Evolutionary conservation across 2,329 filamentous ascomycete species (phyloP), one percentile per base, ranked within the genome.

Genomic region (Alternaria gansuensis): DNA sequence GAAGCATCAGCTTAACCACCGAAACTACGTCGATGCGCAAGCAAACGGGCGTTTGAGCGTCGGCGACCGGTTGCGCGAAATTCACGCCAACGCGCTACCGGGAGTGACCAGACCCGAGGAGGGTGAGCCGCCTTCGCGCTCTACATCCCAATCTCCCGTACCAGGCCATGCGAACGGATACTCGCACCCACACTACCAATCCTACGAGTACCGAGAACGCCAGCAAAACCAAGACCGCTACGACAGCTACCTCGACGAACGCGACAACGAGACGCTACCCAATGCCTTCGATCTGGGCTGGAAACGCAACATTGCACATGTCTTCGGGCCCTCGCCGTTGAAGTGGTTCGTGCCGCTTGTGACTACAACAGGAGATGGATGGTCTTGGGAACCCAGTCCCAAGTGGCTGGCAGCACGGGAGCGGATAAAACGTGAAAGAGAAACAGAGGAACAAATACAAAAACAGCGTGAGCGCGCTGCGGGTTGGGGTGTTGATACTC

Each of bases 201-300:
- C 69, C 14, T 76, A 78, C 63, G 82, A 82, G 43, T 81, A 84
- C 70, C 72, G 87, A 63, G 90, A 93, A 75, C 83, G 84, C 24
- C 81, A 85, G 55, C 83, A 88, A 37, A 88, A 91, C 61, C 81
- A 84, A 13, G 84, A 89, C 44, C 84, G 90, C 62, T 93, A 94
- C 71, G 84, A 90, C 64, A 84, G 87, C 52, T 98, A 97, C 75
- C 86, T 98, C 14, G 92, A 97, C 73, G 93, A 98, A 75, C 85
- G 92, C 74, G 93, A 97, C 77, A 92, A 89, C 50, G 87, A 91
- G 68, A 92, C 91, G 74, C 85, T 99, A 26, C 95, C 95, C 1
- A 93, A 95, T 73, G 95, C 93, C 2, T 99, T 99, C 72, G 91
- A 99, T 69, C 86, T 97, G 2, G 95, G 95, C 59, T 90, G 89